Evolutionary conservation across 2,329 filamentous ascomycete species (phyloP).

Genomic region (Fusarium avenaceum): DNA sequence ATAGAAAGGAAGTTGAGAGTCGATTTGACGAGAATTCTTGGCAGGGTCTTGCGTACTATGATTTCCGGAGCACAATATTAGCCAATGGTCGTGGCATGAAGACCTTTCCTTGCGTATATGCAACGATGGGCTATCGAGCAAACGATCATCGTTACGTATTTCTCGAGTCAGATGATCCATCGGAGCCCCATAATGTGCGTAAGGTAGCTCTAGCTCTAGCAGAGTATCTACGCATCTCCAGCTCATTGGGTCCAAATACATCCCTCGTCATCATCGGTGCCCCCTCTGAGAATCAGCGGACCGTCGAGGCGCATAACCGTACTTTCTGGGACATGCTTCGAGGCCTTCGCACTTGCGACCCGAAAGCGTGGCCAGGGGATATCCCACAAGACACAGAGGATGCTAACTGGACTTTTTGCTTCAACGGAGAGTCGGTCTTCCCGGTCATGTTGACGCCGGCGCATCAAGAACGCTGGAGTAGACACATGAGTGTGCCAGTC

Average conservation of each 20-base stretch:
- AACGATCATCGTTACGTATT: constrained; percentile 8
- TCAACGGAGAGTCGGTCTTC: constrained; percentile 5
- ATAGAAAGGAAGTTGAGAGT: background rate
- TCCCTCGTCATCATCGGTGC: constrained; percentile 2
- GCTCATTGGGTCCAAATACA: background rate
- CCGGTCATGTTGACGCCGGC: constrained; percentile 16
- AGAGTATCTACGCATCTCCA: constrained; percentile 7
- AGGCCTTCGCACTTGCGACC: constrained; percentile 10
- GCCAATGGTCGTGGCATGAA: background rate
- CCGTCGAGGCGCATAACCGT: constrained; percentile 4
- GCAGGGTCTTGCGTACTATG: constrained; percentile 11
- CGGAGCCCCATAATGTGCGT: background rate
- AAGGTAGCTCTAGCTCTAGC: constrained; percentile 7
- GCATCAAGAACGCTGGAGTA: constrained; percentile 12
- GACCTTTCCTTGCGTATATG: constrained; percentile 12
- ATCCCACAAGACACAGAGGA: constrained; percentile 10
- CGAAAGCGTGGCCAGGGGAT: background rate
- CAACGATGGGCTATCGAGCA: constrained; percentile 6
- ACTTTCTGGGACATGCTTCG: constrained; percentile 19
- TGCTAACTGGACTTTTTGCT: constrained; percentile 9
- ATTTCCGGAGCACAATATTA: constrained; percentile 6
- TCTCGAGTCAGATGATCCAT: constrained; percentile 13
- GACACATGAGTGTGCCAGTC: constrained; percentile 12
- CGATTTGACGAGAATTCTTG: constrained; percentile 4
- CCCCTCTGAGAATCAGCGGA: background rate